These are phyloP conservation scores for Neurospora crassa DNA, from an alignment of 2,329 filamentous ascomycete species.

Conservation along the genomic window DNA sequence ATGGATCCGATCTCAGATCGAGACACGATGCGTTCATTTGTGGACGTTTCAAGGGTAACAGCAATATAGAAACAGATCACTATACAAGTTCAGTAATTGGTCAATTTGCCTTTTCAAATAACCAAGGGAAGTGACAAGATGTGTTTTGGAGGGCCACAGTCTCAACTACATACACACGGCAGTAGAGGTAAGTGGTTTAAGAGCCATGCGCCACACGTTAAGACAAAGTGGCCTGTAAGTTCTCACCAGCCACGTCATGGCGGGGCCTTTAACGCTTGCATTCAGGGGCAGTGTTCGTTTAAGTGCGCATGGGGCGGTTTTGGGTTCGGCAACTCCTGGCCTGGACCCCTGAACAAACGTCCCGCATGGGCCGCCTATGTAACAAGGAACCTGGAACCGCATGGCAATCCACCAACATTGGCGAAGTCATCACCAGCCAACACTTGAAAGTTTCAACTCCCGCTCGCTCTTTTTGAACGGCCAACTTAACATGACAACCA, in stretches of 20 bases:
- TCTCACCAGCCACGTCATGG: not conserved
- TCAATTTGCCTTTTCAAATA: not conserved
- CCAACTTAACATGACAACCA: not conserved
- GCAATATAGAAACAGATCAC: not conserved
- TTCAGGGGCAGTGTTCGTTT: not conserved
- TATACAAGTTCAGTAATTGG: not conserved
- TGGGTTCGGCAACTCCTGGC: not conserved
- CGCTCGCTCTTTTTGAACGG: not conserved
- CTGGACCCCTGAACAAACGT: not conserved
- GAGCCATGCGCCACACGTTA: not conserved
- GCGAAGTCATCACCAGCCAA: not conserved
- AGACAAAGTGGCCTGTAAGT: not conserved
- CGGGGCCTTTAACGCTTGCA: not conserved
- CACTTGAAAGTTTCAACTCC: not conserved
- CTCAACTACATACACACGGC: too few relatives aligned
- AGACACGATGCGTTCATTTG: not conserved
- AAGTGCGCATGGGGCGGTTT: not conserved
- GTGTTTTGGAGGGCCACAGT: not conserved
- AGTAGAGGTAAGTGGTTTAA: not conserved
- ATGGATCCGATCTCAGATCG: not conserved
- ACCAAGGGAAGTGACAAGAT: not conserved
- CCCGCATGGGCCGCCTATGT: not conserved
- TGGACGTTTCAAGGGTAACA: not conserved
- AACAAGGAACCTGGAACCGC: not conserved
- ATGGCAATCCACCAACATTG: slow-evolving; percentile 1